Evolutionary conservation across 1,284 basidiomycete species (phyloP), one percentile per base, ranked within the genome.

Genomic region (Microbotryum violaceum): DNA sequence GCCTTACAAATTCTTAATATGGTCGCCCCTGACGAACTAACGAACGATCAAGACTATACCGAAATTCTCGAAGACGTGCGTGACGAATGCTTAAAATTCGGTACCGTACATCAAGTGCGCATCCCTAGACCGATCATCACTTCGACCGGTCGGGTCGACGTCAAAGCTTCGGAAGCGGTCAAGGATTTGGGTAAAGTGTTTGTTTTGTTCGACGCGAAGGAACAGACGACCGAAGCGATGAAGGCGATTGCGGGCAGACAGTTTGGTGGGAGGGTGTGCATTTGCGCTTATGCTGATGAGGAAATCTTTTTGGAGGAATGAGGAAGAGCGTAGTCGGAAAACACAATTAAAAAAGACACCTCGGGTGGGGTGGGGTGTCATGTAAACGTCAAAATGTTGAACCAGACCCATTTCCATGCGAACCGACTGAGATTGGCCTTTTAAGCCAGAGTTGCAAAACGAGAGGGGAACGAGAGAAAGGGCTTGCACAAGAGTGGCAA

Each of bases 1-100:
- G 92, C 94, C 74, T 82, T 99, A 74, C 86, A 97, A 73, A 89
- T 99, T 86, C 80, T 99, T 73, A 99, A 98, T 82, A 98, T 98
- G 96, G 92, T 99, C 66, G 90, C 89, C 0, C 77, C 89, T 3
- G 94, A 98, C 60, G 94, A 99, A 74, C 82, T 99, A 58, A 77
- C 82, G 29, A 87, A 93, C 73, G 94, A 97, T 75, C 80, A 86
- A 65, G 94, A 98, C 73, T 99, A 96, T 74, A 83, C 83, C 21
- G 94, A 99, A 70, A 85, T 99, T 60, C 84, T 90, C 66, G 91
- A 96, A 73, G 94, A 99, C 75, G 85, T 98, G 73, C 88, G 88
- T 70, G 89, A 94, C 67, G 94, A 99, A 77, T 92, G 89, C 71
- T 79, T 80, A 20, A 87, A 83, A 72, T 92, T 87, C 74, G 93